Conservation (phyloP, 2,329 filamentous ascomycete genomes). For the Trichoderma arundinaceum region DNA sequence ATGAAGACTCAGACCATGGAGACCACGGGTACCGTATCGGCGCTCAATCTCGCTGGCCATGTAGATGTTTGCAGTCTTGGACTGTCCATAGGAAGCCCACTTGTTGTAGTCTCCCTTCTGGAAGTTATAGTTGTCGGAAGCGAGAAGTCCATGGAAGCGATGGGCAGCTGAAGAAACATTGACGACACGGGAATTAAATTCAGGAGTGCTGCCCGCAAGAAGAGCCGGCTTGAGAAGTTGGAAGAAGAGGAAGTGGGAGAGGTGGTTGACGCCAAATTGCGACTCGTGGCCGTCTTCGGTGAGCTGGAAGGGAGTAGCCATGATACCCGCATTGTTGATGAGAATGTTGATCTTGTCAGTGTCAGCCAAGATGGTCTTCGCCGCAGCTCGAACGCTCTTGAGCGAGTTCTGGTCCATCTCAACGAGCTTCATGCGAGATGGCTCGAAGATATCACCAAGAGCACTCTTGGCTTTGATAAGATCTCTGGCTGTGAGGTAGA, state of each 20-base stretch:
- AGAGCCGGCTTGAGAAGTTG: slow-evolving; percentile 36
- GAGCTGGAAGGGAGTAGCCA: slow-evolving; percentile 40
- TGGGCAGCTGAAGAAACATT: slow-evolving; percentile 22
- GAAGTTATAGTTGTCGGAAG: slow-evolving; percentile 34
- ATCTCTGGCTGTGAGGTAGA: slow-evolving; percentile 47
- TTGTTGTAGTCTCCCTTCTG: slow-evolving; percentile 37
- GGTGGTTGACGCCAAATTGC: slow-evolving; percentile 40
- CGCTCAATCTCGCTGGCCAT: slow-evolving; percentile 58
- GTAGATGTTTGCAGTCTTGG: slow-evolving; percentile 57
- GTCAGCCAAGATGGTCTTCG: slow-evolving; percentile 40
- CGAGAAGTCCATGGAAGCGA: background rate
- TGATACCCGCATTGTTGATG: slow-evolving; percentile 52
- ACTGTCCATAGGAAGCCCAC: slow-evolving; percentile 51
- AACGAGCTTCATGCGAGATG: slow-evolving; percentile 23
- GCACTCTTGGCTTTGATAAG: slow-evolving; percentile 43
- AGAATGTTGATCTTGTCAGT: slow-evolving; percentile 48
- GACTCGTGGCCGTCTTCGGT: slow-evolving; percentile 37
- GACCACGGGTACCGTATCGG: slow-evolving; percentile 48
- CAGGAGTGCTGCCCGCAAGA: slow-evolving; percentile 1
- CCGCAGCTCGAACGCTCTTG: slow-evolving; percentile 38
- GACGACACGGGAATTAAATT: slow-evolving; percentile 25
- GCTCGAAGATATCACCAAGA: slow-evolving; percentile 34
- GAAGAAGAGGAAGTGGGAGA: slow-evolving; percentile 40
- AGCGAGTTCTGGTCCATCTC: slow-evolving; percentile 34
- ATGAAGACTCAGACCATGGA: slow-evolving; percentile 48